phyloP scores from a whole-genome alignment of 768 basidiomycete genomes.

The Hemileccinum rubropunctum region DNA sequence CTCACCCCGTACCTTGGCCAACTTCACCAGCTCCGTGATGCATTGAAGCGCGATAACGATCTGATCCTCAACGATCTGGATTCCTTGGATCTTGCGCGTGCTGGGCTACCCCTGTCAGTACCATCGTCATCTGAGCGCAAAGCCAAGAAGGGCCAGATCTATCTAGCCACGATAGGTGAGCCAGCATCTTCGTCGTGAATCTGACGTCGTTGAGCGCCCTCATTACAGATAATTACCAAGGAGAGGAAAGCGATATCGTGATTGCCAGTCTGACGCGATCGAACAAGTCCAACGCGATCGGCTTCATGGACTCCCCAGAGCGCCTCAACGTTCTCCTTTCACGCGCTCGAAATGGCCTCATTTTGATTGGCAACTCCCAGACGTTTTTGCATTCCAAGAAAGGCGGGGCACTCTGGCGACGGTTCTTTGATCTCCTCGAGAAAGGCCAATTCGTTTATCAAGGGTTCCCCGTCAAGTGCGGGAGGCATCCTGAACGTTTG shows the following conservation, averaged over 20 bases:
- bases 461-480: constrained; percentile 54
- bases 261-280: constrained; percentile 59
- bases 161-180: constrained; percentile 67
- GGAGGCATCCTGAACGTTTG: constrained; percentile 44
- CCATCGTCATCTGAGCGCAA: constrained; percentile 37
- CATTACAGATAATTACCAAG: constrained; percentile 68
- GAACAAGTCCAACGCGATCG: constrained; percentile 54
- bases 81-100: constrained; percentile 51
- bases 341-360: constrained; percentile 59
- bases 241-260: constrained; percentile 71
- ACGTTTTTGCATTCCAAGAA: constrained; percentile 43
- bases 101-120: constrained; percentile 41
- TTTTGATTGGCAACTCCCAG: constrained; percentile 61
- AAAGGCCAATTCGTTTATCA: constrained; percentile 7
- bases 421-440: constrained; percentile 10
- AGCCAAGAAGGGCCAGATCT: constrained; percentile 37
- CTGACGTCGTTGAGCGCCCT: not conserved
- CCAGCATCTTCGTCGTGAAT: not conserved
- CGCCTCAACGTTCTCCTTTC: constrained; percentile 70
- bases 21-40: constrained; percentile 45
- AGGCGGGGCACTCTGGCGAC: constrained; percentile 15
- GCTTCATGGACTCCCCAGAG: constrained; percentile 69
- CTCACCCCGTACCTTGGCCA: constrained; percentile 72
- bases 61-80: constrained; percentile 64
- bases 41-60: constrained; percentile 47